Percentiles rank a stretch among this genome's conserved stretches.
Evolutionary conservation across 2,329 filamentous ascomycete genomes (phyloP).

Genomic region (Paradendryphiella salina): DNA sequence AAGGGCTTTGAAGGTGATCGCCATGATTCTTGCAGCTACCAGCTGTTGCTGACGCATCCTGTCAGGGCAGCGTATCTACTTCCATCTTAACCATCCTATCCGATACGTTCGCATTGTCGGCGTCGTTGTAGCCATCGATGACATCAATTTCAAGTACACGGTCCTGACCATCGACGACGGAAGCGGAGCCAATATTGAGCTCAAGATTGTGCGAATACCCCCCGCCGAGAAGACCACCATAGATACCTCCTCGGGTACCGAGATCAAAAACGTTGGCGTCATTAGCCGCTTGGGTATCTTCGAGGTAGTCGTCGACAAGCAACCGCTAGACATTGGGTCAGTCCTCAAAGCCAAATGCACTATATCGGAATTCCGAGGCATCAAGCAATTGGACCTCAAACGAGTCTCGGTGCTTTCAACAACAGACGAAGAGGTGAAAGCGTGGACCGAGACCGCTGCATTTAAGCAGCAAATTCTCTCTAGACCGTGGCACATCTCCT

Average conservation of each 20-base stretch:
- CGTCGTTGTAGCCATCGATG: conserved; percentile 51
- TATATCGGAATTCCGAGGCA: conserved; percentile 55
- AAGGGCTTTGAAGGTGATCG: conserved; percentile 56
- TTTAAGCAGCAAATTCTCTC: conserved; percentile 57
- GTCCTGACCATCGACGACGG: conserved; percentile 64
- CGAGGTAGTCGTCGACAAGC: conserved; percentile 44
- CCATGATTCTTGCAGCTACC: background rate
- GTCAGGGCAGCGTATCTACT: conserved; percentile 59
- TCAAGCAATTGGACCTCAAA: conserved; percentile 60
- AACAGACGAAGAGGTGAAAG: conserved; percentile 59
- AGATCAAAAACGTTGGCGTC: conserved; percentile 47
- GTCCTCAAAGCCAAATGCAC: conserved; percentile 62
- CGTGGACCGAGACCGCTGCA: conserved; percentile 56
- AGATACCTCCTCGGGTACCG: conserved; percentile 42
- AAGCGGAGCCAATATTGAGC: conserved; percentile 61
- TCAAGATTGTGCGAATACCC: conserved; percentile 54
- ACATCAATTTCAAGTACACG: conserved; percentile 46
- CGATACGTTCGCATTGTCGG: conserved; percentile 54
- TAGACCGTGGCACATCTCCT: conserved; percentile 57
- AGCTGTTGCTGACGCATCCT: background rate
- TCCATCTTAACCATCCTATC: conserved; percentile 59
- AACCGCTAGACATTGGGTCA: conserved; percentile 51
- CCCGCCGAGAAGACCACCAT: conserved; percentile 29
- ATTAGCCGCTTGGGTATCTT: conserved; percentile 46
- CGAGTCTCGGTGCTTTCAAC: conserved; percentile 54